Evolutionary conservation across 768 basidiomycete species (phyloP), one percentile per base, ranked within the genome.

Genomic region (Rickenella mellea): DNA sequence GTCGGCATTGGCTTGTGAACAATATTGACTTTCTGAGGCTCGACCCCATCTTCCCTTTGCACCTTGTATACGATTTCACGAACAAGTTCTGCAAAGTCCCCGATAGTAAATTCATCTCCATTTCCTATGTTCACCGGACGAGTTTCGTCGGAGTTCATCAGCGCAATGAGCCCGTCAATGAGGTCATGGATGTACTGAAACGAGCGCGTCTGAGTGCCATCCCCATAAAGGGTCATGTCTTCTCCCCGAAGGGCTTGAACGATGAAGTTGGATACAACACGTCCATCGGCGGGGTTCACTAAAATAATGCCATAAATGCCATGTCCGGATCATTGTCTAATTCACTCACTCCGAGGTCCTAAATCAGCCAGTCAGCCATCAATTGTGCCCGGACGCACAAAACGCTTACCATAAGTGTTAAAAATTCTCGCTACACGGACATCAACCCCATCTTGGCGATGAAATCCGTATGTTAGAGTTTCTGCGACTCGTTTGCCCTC

Each of bases 401-500:
- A 42, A 21, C 5, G 45, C 66, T 49, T 49, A 60, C 87, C 90
- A 54, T 87, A 94, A 17, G 90, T 92, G 61, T 99, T 99, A 75
- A 99, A 99, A 54, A 99, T 99, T 50, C 96, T 87, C 2, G 93
- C 93, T 30, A 99, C 93, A 42, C 93, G 83, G 41, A 98, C 89
- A 52, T 97, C 88, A 46, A 99, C 93, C 42, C 82, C 80, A 56
- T 98, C 91, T 60, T 96, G 96, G 45, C 86, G 74, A 50, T 88
- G 84, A 71, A 85, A 98, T 29, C 93, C 93, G 56, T 98, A 99
- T 6, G 94, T 93, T 50, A 99, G 65, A 14, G 94, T 96, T 67
- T 99, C 96, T 29, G 96, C 94, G 28, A 98, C 94, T 53, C 96
- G 91, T 68, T 99, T 99, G 38, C 96, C 96, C 65, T 99, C 96